A percentile compares a stretch with the other conserved stretches of the same genome.
These are phyloP conservation scores for Prillingera fragicola DNA, from an alignment of 1,284 basidiomycete species.

Conservation along the genomic window DNA sequence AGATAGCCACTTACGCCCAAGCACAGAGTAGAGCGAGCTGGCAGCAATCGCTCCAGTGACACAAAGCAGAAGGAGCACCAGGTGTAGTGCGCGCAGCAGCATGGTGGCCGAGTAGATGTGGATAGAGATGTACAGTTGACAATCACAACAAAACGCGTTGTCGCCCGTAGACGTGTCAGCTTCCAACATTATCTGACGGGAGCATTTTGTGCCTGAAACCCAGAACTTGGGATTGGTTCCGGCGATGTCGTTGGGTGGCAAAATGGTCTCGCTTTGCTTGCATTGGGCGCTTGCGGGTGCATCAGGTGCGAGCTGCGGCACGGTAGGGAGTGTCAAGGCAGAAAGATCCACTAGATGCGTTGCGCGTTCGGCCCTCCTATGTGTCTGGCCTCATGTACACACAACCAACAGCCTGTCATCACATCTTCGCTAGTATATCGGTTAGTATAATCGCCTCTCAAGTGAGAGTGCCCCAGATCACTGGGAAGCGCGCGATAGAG, in stretches of 20 bases:
- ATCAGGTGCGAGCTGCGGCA: too few species aligned
- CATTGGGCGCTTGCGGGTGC: too few species aligned
- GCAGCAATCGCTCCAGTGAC: constrained; percentile 36
- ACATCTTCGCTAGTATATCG: constrained; percentile 10
- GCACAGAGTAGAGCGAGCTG: constrained; percentile 44
- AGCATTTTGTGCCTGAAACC: constrained; percentile 18
- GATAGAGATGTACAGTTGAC: background rate
- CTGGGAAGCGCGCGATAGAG: constrained; percentile 12
- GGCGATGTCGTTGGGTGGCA: too few species aligned
- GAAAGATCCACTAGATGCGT: too few species aligned
- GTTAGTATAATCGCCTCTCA: constrained; percentile 13
- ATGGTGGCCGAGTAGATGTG: constrained; percentile 10
- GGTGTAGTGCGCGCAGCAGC: constrained; percentile 26
- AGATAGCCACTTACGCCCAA: constrained; percentile 40
- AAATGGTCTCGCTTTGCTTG: too few species aligned
- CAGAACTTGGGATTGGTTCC: too few species aligned
- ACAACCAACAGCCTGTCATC: background rate
- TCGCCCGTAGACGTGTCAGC: too few species aligned
- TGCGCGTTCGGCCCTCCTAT: too few species aligned
- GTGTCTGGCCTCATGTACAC: background rate
- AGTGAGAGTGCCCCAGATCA: constrained; percentile 1
- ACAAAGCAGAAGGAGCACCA: constrained; percentile 33
- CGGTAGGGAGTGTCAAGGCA: too few species aligned
- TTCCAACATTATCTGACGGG: too few species aligned
- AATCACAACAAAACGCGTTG: background rate